Evolutionary conservation across 805 yeast genomes (phyloP).

Genomic region (Metschnikowia drakensbergensis): DNA sequence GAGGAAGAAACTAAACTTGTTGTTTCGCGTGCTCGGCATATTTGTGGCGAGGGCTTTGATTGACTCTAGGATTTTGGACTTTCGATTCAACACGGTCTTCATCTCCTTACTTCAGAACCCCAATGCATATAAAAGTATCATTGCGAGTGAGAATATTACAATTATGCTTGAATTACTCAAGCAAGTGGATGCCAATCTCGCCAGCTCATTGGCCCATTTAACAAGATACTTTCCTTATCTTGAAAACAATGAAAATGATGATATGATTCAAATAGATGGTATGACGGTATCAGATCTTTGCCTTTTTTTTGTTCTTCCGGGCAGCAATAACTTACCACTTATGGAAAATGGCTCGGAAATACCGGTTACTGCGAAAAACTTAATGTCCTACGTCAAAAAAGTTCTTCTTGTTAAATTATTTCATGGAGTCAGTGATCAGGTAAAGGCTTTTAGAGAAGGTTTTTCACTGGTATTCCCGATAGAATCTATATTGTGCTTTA

Average conservation of each 20-base stretch:
- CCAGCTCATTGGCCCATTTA: slow-evolving; percentile 54
- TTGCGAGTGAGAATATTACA: slow-evolving; percentile 1
- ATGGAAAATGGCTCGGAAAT: slow-evolving; percentile 51
- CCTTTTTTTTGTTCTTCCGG: slow-evolving; percentile 73
- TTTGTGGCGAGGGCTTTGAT: slow-evolving; percentile 83
- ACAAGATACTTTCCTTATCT: slow-evolving; percentile 36
- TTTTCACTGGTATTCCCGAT: slow-evolving; percentile 82
- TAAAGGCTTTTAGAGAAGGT: slow-evolving; percentile 69
- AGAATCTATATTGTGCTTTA: slow-evolving; percentile 62
- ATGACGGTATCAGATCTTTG: slow-evolving; percentile 51
- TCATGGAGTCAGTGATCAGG: slow-evolving; percentile 61
- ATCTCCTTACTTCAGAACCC: slow-evolving; percentile 52
- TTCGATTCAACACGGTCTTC: slow-evolving; percentile 68
- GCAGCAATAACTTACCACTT: slow-evolving; percentile 59
- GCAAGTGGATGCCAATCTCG: slow-evolving; percentile 55
- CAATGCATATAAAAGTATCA: background rate
- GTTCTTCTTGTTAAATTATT: slow-evolving; percentile 60
- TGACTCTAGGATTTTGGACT: slow-evolving; percentile 85
- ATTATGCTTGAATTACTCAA: slow-evolving; percentile 26
- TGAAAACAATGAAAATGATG: slow-evolving; percentile 7
- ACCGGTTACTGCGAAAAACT: slow-evolving; percentile 48
- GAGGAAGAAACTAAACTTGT: slow-evolving; percentile 36
- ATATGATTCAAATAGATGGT: slow-evolving; percentile 27
- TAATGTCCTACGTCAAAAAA: slow-evolving; percentile 51
- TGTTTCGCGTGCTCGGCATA: slow-evolving; percentile 69